Percentiles rank a stretch among this genome's conserved stretches.
phyloP scores from a whole-genome alignment of 2,329 filamentous ascomycete species.

The Aspergillus novoparasiticus region DNA sequence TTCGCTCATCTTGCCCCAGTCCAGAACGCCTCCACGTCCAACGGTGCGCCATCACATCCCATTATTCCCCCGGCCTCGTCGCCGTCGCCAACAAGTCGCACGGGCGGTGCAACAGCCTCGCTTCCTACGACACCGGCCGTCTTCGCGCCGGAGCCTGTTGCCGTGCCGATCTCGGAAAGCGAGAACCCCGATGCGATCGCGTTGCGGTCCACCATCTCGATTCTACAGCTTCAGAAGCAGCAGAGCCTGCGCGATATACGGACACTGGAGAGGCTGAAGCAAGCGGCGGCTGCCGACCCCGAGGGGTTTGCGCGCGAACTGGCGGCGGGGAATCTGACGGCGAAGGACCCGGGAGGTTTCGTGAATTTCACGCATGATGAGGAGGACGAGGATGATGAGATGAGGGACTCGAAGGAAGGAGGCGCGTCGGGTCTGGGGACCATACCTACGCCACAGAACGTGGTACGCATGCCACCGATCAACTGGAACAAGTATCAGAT shows the following conservation, averaged over 20 bases:
- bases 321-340: constrained; percentile 60
- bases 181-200: constrained; percentile 85
- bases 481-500: constrained; percentile 96
- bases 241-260: constrained; percentile 76
- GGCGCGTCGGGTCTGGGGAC: constrained; percentile 54
- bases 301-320: constrained; percentile 72
- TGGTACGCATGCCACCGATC: constrained; percentile 83
- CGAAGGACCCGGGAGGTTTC: constrained; percentile 35
- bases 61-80: constrained; percentile 37
- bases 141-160: constrained; percentile 40
- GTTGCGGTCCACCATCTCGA: constrained; percentile 78
- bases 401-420: constrained; percentile 12
- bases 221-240: constrained; percentile 82
- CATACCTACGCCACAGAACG: constrained; percentile 76
- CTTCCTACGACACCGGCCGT: constrained; percentile 35
- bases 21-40: constrained; percentile 15
- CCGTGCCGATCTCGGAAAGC: constrained; percentile 50
- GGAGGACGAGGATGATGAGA: constrained; percentile 39
- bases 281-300: constrained; percentile 70
- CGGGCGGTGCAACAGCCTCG: constrained; percentile 22
- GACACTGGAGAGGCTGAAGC: constrained; percentile 68
- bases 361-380: constrained; percentile 42
- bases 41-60: constrained; percentile 26
- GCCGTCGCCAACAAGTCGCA: constrained; percentile 28
- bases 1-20: constrained; percentile 40